Base-by-base conservation (phyloP, 2,329 filamentous ascomycete genomes). In the Diaporthe humulicola region DNA sequence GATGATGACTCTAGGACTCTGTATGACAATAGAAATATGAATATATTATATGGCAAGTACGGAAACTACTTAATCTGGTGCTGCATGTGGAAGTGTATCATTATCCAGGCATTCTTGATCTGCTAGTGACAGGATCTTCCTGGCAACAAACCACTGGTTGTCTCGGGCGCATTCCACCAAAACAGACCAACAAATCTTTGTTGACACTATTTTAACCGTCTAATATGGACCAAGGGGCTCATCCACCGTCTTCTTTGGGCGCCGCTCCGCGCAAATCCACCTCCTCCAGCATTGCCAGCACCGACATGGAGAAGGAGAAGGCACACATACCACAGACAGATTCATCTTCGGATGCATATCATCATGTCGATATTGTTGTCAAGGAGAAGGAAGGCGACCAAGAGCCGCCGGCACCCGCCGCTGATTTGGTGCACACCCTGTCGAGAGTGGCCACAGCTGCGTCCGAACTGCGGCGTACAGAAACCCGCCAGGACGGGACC, bases 401-500 rank as follows among this genome's bases (percentile, higher is more conserved):
- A 38, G 7, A 58, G 17, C 28, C 33, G 19, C 38, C 28, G 4
- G 22, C 14, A 9, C 30, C 30, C 5, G 56, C 70, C 14, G 12
- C 19, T 4, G 70, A 71, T 17, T 56, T 50, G 22, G 40, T 48
- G 4, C 70, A 71, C 40, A 50, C 54, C 15, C 1, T 71, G 15
- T 48, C 54, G 3, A 52, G 48, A n/a, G 40, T 60, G 14, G 56
- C 54, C 38, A 48, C 70, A 10, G 70, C 70, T 1, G 40, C 70
- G 8, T 60, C 38, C 15, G 54, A 42, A 1, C 25, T 71, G 5
- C 40, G 77, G 22, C 79, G 75, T 33, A 77, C 77, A 10, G 74
- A 77, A 33, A 84, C 84, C 6, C 79, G 84, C 66, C 83, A 85
- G 64, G 84, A 86, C 77, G 84, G 84, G 40, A 74, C 79, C 10